Percentiles rank a stretch among this genome's conserved stretches.
phyloP scores from a whole-genome alignment of 2,329 filamentous ascomycete species.

The Colletotrichum sp. region DNA sequence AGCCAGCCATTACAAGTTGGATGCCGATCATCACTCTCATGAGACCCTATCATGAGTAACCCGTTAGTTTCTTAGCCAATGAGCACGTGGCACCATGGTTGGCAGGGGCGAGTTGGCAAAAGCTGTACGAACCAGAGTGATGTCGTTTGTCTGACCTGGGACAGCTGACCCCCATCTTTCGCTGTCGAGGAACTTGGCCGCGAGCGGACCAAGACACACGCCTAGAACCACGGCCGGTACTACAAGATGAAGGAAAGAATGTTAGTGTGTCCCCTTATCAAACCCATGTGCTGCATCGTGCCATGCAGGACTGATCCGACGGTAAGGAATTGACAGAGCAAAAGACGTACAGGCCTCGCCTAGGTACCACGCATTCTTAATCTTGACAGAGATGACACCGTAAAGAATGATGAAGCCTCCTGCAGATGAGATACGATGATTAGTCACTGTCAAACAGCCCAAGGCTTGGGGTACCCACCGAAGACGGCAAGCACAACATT shows the following conservation, averaged over 20 bases:
- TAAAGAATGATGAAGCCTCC: slow-evolving; percentile 54
- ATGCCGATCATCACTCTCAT: slow-evolving; percentile 66
- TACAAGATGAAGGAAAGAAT: slow-evolving; percentile 26
- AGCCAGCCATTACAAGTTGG: slow-evolving; percentile 68
- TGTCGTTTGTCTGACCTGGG: slow-evolving; percentile 33
- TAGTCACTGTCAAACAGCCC: background rate
- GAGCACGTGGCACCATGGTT: too few species aligned
- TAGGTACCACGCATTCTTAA: slow-evolving; percentile 59
- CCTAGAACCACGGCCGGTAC: slow-evolving; percentile 62
- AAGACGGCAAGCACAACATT: slow-evolving; percentile 55
- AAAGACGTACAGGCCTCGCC: slow-evolving; percentile 54
- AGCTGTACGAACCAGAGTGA: slow-evolving; percentile 40
- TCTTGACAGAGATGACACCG: slow-evolving; percentile 55
- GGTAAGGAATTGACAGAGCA: background rate
- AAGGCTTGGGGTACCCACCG: slow-evolving; percentile 34
- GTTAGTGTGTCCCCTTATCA: background rate
- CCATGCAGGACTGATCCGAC: background rate
- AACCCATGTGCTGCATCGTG: background rate
- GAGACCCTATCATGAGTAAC: slow-evolving; percentile 39
- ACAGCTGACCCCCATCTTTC: slow-evolving; percentile 42
- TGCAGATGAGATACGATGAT: slow-evolving; percentile 18
- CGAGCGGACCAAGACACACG: slow-evolving; percentile 58
- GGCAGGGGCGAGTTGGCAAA: background rate
- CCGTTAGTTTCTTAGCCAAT: background rate
- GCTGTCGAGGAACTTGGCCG: slow-evolving; percentile 56